phyloP scores from a whole-genome alignment of 495 filamentous ascomycete species.

The Daldinia bambusicola region DNA sequence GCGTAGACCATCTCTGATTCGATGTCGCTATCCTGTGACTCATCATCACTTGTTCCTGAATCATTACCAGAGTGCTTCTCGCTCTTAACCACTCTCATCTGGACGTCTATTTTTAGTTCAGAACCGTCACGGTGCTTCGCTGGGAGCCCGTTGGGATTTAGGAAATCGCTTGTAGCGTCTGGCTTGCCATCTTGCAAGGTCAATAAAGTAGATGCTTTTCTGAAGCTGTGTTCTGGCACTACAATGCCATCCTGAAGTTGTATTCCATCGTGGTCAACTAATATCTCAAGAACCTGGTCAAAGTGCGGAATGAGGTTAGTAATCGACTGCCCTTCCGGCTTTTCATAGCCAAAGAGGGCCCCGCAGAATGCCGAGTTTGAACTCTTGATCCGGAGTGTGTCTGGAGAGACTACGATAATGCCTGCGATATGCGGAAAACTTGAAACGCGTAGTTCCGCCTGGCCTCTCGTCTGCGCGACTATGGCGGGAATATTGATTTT shows the following conservation, averaged over 20 bases:
- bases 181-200: slow-evolving; percentile 82
- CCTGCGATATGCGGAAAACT: slow-evolving; percentile 98
- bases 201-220: slow-evolving; percentile 84
- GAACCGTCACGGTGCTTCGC: slow-evolving; percentile 90
- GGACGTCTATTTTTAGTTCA: slow-evolving; percentile 90
- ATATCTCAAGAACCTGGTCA: slow-evolving; percentile 78
- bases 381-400: slow-evolving; percentile 81
- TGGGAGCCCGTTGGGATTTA: slow-evolving; percentile 81
- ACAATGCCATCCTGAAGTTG: slow-evolving; percentile 91
- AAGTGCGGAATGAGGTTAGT: slow-evolving; percentile 87
- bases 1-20: slow-evolving; percentile 89
- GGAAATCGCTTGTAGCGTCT: slow-evolving; percentile 78
- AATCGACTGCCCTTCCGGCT: slow-evolving; percentile 81
- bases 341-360: slow-evolving; percentile 87
- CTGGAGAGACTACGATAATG: slow-evolving; percentile 86
- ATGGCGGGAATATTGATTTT: slow-evolving; percentile 81
- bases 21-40: slow-evolving; percentile 50
- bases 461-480: slow-evolving; percentile 71
- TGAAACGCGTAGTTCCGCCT: slow-evolving; percentile 78
- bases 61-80: slow-evolving; percentile 63
- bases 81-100: slow-evolving; percentile 94
- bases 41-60: slow-evolving; percentile 62
- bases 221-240: slow-evolving; percentile 94
- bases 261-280: slow-evolving; percentile 88
- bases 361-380: slow-evolving; percentile 94